Evolutionary conservation across 768 basidiomycete genomes (phyloP).

Genomic region (Tylopilus cervinicoccineus): DNA sequence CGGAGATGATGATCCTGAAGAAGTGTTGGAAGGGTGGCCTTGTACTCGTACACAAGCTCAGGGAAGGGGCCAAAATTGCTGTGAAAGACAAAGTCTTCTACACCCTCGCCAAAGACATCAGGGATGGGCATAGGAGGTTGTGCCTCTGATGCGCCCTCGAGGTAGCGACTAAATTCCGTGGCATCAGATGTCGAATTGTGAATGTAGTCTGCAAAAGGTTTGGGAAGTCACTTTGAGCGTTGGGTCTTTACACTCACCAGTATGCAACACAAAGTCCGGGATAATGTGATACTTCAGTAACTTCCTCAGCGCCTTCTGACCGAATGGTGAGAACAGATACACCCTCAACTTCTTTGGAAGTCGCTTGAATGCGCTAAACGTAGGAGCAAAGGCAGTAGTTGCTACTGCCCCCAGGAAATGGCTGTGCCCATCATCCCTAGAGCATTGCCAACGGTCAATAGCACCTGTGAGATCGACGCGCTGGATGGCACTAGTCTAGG

Average conservation of each 20-base stretch:
- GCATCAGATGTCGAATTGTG: constrained; percentile 5
- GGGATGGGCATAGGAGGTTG: neutral
- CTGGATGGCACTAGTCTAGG: constrained; percentile 12
- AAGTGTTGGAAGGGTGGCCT: constrained; percentile 9
- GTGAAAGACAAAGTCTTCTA: neutral
- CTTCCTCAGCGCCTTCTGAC: constrained; percentile 10
- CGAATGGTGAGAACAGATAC: constrained; percentile 14
- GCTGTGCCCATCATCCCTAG: neutral
- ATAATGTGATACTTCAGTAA: constrained; percentile 14
- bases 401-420: constrained; percentile 3
- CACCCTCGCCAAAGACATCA: neutral
- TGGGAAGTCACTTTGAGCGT: neutral
- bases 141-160: neutral
- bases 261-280: constrained; percentile 2
- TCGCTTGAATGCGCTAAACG: constrained; percentile 6
- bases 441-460: constrained; percentile 2
- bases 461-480: constrained; percentile 8
- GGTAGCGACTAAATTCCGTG: neutral
- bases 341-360: constrained; percentile 6
- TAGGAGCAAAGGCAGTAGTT: constrained; percentile 8
- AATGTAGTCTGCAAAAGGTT: constrained; percentile 7
- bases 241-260: constrained; percentile 1
- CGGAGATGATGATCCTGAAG: constrained; percentile 2
- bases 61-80: neutral
- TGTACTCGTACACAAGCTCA: constrained; percentile 14